Base-by-base conservation (phyloP, 257 asterid species). In the Linaria vulgaris region DNA sequence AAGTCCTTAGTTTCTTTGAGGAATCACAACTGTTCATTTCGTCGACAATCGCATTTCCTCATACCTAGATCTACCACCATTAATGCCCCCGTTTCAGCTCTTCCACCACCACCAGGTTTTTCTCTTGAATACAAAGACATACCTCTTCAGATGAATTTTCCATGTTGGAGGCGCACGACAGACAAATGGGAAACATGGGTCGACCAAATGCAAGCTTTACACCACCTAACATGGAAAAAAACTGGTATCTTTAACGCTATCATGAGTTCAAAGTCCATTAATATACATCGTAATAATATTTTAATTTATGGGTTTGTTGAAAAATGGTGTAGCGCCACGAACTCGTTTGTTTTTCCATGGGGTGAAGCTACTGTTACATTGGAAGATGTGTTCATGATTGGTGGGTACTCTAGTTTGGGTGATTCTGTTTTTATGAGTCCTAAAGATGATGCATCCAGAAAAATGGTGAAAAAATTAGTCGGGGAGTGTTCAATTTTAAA, bases 351-450 rank as follows among this genome's bases (percentile, higher is more conserved):
- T 38, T 78, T 76, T 11, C 73, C 77, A 0, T 73, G 87, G 88
- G 85, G 85, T 3, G 85, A 82, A 64, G 81, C 76, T 0, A 76
- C 73, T 6, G 16, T 79, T 47, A 78, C 85, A 4, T 46, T 82
- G 37, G 82, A 82, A 72, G 88, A 82, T 43, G 27, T 71, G 44
- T 37, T 55, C 50, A 51, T 69, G n/a, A 46, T 82, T 1, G 80
- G 83, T 6, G 83, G 83, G 43, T 81, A 38, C 23, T 53, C 80
- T 16, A 83, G 74, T 19, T 45, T 72, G 21, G 85, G 85, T 0
- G 41, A 64, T 0, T 64, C 37, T 24, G 77, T 69, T 53, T 41
- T 68, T 12, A 23, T 31, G 25, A 62, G 48, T 30, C 52, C 48
- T 9, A 19, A 8, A 48, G 46, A 46, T 5, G 39, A 3, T 9